Percentiles rank a stretch among this genome's conserved stretches.
These are phyloP conservation scores for Sporothrix pallida DNA, from an alignment of 2,329 filamentous ascomycete species.

Conservation along the genomic window DNA sequence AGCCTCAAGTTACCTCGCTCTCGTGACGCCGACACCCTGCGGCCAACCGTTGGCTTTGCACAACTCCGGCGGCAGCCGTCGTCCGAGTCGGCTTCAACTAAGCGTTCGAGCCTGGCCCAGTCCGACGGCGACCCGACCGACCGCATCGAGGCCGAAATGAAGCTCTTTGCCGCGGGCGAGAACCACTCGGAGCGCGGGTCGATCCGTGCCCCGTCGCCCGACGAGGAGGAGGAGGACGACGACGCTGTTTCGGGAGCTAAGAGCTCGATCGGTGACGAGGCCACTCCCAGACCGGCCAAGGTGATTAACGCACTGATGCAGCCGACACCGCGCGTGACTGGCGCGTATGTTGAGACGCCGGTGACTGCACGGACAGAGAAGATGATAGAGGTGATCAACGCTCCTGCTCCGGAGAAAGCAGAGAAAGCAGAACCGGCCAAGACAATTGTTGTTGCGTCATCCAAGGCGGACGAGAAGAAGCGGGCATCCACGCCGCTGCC, in stretches of 20 bases:
- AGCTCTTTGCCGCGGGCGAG: conserved; percentile 60
- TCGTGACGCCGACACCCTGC: conserved; percentile 38
- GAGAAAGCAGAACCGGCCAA: not conserved
- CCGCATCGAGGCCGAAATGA: conserved; percentile 62
- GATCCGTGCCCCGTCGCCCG: conserved; percentile 57
- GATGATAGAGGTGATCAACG: conserved; percentile 32
- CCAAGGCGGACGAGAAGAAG: conserved; percentile 8
- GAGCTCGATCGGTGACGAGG: conserved; percentile 27
- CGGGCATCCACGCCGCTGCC: not conserved
- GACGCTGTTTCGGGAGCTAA: conserved; percentile 25
- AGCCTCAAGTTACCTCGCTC: conserved; percentile 41
- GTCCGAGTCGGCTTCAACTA: conserved; percentile 55
- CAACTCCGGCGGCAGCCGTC: conserved; percentile 53
- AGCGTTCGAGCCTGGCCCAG: conserved; percentile 53
- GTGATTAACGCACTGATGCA: conserved; percentile 52
- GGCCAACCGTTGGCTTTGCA: conserved; percentile 53
- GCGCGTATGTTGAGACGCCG: conserved; percentile 64
- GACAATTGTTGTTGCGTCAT: conserved; percentile 1
- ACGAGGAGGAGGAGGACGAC: conserved; percentile 41
- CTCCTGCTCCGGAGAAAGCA: not conserved
- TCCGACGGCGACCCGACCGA: conserved; percentile 62
- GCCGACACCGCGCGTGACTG: conserved; percentile 60
- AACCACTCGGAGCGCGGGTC: conserved; percentile 63
- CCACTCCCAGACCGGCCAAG: conserved; percentile 55
- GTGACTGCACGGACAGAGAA: conserved; percentile 52